Base-by-base conservation (phyloP, 2,329 filamentous ascomycete species). In the Scleromitrula shiraiana region DNA sequence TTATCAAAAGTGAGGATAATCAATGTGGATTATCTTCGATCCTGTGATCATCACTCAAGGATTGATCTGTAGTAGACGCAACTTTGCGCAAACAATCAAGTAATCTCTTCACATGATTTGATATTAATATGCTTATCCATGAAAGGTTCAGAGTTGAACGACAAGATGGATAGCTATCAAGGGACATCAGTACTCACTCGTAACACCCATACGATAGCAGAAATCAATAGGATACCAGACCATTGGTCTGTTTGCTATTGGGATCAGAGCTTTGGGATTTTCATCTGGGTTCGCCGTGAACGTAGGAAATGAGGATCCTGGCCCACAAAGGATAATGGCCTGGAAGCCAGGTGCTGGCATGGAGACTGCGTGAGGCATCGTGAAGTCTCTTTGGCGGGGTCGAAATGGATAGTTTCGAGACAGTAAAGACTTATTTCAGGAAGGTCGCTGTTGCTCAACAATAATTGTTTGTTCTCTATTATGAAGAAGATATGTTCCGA, bases 221-320 rank as follows among this genome's bases (percentile, higher is more conserved):
- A 88, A 91, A 60, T 91, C 86, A 33, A 93, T 77, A 5, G 87
- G 83, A 64, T 93, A 93, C 85, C 88, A 91, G 38, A 93, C 83
- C 87, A 93, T 93, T 1, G 87, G 87, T 57, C 87, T 70, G 65
- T 93, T 93, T 29, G 87, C 87, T 51, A 93, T 85, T 5, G 87
- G 87, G 7, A 93, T 69, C 19, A 93, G 76, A 8, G 87, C 86
- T 68, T 93, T 93, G 8, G 87, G 86, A 52, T 86, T 82, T 62
- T 90, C 83, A 67, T 85, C 81, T 5, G 86, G 83, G 53, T 83
- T 87, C 2, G 85, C 82, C 2, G 85, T 90, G 64, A 93, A 91
- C 1, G 87, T 91, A 38, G 84, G 82, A 57, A 93, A 84, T 0
- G 84, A 89, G 7, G 83, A 86, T 46, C 87, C 87, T 20, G 87